These are phyloP conservation scores for Trapa incisa DNA, from an alignment of 345 rosid genomes.

Conservation along the genomic window DNA sequence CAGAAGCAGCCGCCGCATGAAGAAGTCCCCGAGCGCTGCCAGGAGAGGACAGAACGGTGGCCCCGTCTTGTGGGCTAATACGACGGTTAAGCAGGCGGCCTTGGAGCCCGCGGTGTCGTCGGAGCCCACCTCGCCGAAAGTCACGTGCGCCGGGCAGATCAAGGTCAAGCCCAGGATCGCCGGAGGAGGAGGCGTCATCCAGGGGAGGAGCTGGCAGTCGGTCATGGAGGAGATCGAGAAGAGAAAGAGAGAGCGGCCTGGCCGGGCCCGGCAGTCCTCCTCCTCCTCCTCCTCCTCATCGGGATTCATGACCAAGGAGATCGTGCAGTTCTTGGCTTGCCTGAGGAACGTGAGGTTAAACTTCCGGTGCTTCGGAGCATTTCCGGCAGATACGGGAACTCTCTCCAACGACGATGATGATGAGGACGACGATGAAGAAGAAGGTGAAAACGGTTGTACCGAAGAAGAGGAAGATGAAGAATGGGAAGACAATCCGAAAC, in stretches of 20 bases:
- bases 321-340: slow-evolving; percentile 30
- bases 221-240: slow-evolving; percentile 23
- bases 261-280: not conserved
- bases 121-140: slow-evolving; percentile 84
- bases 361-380: slow-evolving; percentile 26
- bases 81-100: slow-evolving; percentile 28
- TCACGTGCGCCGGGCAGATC: slow-evolving; percentile 90
- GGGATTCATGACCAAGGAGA: slow-evolving; percentile 25
- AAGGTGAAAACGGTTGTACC: slow-evolving; percentile 6
- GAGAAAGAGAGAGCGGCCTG: slow-evolving; percentile 8
- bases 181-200: slow-evolving; percentile 7
- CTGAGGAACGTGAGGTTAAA: slow-evolving; percentile 22
- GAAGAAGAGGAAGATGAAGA: slow-evolving; percentile 3
- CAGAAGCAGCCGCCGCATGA: slow-evolving; percentile 9
- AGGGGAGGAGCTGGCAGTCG: slow-evolving; percentile 28
- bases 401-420: not conserved
- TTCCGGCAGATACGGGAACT: slow-evolving; percentile 17
- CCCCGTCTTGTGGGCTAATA: slow-evolving; percentile 55
- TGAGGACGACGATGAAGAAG: slow-evolving; percentile 10
- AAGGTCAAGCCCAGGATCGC: slow-evolving; percentile 48
- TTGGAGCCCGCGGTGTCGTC: slow-evolving; percentile 16
- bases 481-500: slow-evolving; percentile 16
- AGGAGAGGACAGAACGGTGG: slow-evolving; percentile 24
- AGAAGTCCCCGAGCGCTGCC: slow-evolving; percentile 17
- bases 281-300: not conserved